Evolutionary conservation across 2,329 filamentous ascomycete species (phyloP), one percentile per base, ranked within the genome.

Genomic region (Sodiomyces alkalinus): DNA sequence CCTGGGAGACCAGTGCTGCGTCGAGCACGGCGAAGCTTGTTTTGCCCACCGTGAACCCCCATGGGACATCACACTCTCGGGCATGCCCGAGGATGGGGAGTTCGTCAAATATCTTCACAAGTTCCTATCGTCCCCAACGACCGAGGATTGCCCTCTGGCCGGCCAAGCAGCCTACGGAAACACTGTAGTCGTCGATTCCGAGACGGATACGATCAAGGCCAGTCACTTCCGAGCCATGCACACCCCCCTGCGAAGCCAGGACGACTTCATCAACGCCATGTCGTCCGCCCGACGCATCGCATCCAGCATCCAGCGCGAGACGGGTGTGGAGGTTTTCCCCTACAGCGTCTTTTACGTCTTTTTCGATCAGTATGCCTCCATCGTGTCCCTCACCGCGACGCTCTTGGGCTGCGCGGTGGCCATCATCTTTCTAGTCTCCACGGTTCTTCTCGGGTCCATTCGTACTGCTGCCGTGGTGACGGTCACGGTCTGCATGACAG

Each of bases 341-440:
- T 98, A 98, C 58, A 92, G 82, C 41, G 77, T 94, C 35, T 93
- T 93, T 51, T 98, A 98, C 59, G 86, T 98, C 49, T 98, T 96
- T 68, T 98, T 98, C 49, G 90, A 98, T 48, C 90, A 96, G 49
- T 98, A 98, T 47, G 68, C 82, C 5, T 71, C 70, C 33, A 96
- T 98, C 35, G 73, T 92, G 13, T 64, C 68, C 8, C 64, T 96
- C 4, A 86, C 87, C 0, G 77, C 68, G 1, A 72, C 77, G 0
- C 69, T 98, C 1, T 68, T 98, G 17, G 78, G 79, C 22, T 79
- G 81, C 4, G 87, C 85, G 0, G 62, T 96, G 10, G 81, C 68
- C 16, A 80, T 93, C 39, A 92, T 96, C 34, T 78, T 94, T 33
- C 48, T 80, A 34, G 68, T 98, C 25, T 78, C 82, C 1, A 74